Conservation (phyloP, 2,329 filamentous ascomycete genomes). For the Epichloe amarillans region DNA sequence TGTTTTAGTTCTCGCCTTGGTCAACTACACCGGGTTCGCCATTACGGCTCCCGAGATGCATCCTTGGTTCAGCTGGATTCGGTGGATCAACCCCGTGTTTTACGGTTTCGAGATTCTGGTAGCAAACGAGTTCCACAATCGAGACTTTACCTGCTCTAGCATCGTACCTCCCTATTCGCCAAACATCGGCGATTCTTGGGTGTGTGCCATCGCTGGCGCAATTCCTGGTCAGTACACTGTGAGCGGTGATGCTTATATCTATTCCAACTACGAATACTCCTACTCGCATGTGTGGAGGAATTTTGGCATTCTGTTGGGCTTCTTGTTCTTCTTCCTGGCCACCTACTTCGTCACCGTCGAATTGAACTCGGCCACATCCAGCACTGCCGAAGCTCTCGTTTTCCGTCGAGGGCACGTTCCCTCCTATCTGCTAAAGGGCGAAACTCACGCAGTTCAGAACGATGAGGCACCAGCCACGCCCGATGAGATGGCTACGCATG, state of each 20-base stretch:
- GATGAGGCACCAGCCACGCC: constrained; percentile 17
- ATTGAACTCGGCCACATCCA: constrained; percentile 47
- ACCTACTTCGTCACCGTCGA: constrained; percentile 53
- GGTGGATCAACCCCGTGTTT: constrained; percentile 59
- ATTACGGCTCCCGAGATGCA: constrained; percentile 45
- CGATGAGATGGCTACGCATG: constrained; percentile 5
- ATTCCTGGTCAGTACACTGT: constrained; percentile 39
- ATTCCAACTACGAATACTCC: constrained; percentile 40
- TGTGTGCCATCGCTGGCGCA: constrained; percentile 41
- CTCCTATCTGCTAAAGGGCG: constrained; percentile 21
- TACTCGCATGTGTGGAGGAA: constrained; percentile 52
- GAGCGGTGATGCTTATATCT: constrained; percentile 48
- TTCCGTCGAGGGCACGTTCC: constrained; percentile 46
- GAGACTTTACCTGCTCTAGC: constrained; percentile 40
- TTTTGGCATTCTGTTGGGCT: constrained; percentile 52
- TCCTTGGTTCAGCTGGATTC: constrained; percentile 64
- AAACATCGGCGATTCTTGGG: constrained; percentile 31
- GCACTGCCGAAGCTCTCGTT: constrained; percentile 55
- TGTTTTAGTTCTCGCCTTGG: constrained; percentile 43
- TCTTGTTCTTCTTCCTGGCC: constrained; percentile 49
- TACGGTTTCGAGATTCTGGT: constrained; percentile 64
- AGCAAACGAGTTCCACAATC: constrained; percentile 57
- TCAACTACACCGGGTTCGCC: constrained; percentile 47
- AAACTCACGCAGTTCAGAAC: constrained; percentile 16
- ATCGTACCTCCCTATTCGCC: constrained; percentile 34